Evolutionary conservation across 306 rosid genomes (phyloP).

Genomic region (Prunus persica): Prunus_persica_NCBIv2 NC_034009.1:41895001-41895500

Average conservation of each 20-base stretch:
- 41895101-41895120: background rate
- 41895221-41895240: background rate
- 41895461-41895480: constrained; percentile 72
- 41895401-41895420: background rate
- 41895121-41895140: no score
- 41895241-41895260: no score
- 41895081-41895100: background rate
- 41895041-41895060: background rate
- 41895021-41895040: background rate
- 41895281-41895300: background rate
- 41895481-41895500: constrained; percentile 80
- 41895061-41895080: background rate
- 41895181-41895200: background rate
- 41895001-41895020: background rate
- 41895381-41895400: background rate
- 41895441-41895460: constrained; percentile 51
- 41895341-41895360: no score
- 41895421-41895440: constrained; percentile 65
- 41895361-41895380: background rate
- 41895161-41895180: no score
- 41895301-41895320: background rate
- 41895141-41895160: no score
- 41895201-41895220: background rate
- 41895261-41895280: background rate
- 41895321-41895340: background rate